Base-by-base conservation (phyloP, 768 basidiomycete genomes). In the Pulveroboletus sp. region DNA sequence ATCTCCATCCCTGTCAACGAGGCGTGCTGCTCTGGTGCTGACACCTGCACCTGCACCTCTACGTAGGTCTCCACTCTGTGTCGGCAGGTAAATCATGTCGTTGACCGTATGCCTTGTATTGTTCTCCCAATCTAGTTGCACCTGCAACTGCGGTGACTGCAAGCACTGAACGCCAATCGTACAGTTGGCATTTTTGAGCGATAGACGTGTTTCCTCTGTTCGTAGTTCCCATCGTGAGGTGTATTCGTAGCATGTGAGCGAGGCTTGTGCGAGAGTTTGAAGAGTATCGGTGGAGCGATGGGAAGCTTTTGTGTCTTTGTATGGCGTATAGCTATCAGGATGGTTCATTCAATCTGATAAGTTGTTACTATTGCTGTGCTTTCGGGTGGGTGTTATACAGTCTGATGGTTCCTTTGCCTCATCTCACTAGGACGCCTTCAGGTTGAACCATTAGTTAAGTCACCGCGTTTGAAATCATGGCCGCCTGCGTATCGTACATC, bases 141-240 rank as follows among this genome's bases (percentile, higher is more conserved):
- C 26, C 21, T 57, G 56, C 51, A 57, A 31, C 6, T 57, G 56
- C n/a, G 10, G 47, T n/a, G 50, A 49, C 30, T 58, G 57, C 56
- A 58, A 54, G 42, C 51, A 50, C 45, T 57, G 33, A 38, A 26
- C 1, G 6, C 33, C 24, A 15, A 33, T 7, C 15, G 21, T 11
- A 9, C 5, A 26, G 0, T 15, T 5, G 6, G 14, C 8, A 0
- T 33, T 21, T 18, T 32, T 31, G 8, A 21, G 12, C 28, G 5
- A 21, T 1, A 43, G 17, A 42, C 6, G 0, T 2, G 2, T 30
- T 24, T 30, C 15, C 17, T 8, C 15, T 8, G 1, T 49, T 36
- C 10, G 15, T n/a, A 5, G 15, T 33, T n/a, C 33, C 33, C 11
- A 28, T 8, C 27, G 8, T 28, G 27, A 28, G 46, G 24, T 49